Conservation (phyloP, 192 early-diverging fungal genomes). For the Dissophora ornata region DNA sequence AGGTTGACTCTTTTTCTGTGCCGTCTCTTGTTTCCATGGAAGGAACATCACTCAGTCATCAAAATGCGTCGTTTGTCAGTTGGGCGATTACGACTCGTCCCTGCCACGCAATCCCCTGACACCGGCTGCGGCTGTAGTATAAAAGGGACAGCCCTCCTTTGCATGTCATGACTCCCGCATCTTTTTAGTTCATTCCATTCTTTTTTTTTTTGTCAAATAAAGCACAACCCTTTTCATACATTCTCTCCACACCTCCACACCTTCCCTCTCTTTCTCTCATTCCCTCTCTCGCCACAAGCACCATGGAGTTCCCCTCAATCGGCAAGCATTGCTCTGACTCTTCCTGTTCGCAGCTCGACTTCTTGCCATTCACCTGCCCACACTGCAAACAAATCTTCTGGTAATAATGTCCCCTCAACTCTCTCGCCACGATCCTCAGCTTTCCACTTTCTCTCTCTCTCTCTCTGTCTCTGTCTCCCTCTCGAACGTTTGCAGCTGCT, state of each 20-base stretch:
- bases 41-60: no score
- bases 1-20: no score
- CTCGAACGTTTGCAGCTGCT: neutral
- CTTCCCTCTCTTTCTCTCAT: neutral
- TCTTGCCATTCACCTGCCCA: conserved; percentile 65
- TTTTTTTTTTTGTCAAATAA: no score
- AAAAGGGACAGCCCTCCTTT: neutral
- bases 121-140: neutral
- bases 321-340: conserved; percentile 74
- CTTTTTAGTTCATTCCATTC: no score
- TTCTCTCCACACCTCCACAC: no score
- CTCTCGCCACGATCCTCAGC: neutral
- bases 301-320: conserved; percentile 78
- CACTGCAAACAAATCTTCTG: conserved; percentile 67
- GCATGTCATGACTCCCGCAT: neutral
- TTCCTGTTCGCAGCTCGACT: conserved; percentile 64
- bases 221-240: neutral
- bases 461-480: neutral
- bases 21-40: no score
- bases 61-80: no score
- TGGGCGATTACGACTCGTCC: no score
- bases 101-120: neutral
- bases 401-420: conserved; percentile 26
- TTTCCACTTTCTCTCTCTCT: neutral
- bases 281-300: neutral